Evolutionary conservation across 164 flowering plant species (phyloP).

Genomic region (Pachysandra terminalis): DNA sequence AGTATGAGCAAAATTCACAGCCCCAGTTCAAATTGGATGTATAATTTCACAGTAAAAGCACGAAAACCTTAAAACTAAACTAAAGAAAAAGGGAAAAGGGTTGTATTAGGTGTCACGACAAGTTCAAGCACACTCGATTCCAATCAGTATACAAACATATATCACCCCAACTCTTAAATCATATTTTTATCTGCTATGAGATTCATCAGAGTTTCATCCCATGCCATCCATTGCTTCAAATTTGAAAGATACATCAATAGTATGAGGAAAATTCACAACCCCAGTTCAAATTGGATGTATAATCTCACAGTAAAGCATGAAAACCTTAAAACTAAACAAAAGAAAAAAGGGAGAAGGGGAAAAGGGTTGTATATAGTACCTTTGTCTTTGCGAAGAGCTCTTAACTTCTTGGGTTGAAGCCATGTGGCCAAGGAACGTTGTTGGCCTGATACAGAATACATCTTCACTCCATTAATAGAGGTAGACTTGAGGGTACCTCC

Average conservation of each 20-base stretch:
- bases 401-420: slow-evolving; percentile 70
- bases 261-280: too few species aligned
- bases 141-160: too few species aligned
- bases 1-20: too few species aligned
- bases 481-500: slow-evolving; percentile 70
- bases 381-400: slow-evolving; percentile 65
- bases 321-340: neutral
- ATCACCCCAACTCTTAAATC: too few species aligned
- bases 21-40: neutral
- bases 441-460: slow-evolving; percentile 58
- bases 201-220: too few species aligned
- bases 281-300: neutral
- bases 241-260: too few species aligned
- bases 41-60: neutral
- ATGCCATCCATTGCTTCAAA: too few species aligned
- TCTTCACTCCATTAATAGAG: slow-evolving; percentile 76
- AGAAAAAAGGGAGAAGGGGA: neutral
- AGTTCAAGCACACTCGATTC: too few species aligned
- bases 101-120: too few species aligned
- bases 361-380: slow-evolving; percentile 26
- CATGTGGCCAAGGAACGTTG: slow-evolving; percentile 59
- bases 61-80: neutral
- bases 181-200: too few species aligned
- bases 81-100: neutral
- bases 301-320: neutral